These are phyloP conservation scores for Juglanconis sp. DNA, from an alignment of 2,329 filamentous ascomycete species.

Conservation along the genomic window DNA sequence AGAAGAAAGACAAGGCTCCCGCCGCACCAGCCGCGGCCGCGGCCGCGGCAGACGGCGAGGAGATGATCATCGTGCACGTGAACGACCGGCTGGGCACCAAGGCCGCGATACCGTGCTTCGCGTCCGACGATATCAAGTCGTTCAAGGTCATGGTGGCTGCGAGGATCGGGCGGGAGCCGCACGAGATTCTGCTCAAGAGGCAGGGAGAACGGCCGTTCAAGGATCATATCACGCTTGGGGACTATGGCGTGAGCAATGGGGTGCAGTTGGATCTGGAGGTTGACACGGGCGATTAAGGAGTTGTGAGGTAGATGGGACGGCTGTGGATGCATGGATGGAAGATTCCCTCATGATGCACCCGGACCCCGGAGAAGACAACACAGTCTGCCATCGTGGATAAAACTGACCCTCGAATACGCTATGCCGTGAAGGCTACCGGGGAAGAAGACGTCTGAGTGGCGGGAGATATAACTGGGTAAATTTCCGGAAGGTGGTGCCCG, in stretches of 20 bases:
- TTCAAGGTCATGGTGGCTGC: slow-evolving; percentile 92
- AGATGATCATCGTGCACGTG: slow-evolving; percentile 91
- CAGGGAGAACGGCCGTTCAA: slow-evolving; percentile 94
- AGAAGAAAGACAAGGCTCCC: slow-evolving; percentile 30
- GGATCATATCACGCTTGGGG: slow-evolving; percentile 79
- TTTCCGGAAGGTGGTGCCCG: too few species aligned
- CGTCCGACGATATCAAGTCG: slow-evolving; percentile 76
- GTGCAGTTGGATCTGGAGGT: slow-evolving; percentile 66
- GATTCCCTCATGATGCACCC: neutral
- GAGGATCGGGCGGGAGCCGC: slow-evolving; percentile 80
- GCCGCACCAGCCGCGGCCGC: slow-evolving; percentile 26
- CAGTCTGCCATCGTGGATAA: too few species aligned
- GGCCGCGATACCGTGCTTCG: slow-evolving; percentile 84
- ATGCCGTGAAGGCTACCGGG: too few species aligned
- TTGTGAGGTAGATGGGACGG: neutral
- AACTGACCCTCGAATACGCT: too few species aligned
- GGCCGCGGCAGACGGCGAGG: slow-evolving; percentile 45
- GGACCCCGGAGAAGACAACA: neutral
- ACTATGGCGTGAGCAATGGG: slow-evolving; percentile 92
- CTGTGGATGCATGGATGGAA: too few species aligned
- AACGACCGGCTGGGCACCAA: slow-evolving; percentile 98
- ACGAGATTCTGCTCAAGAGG: slow-evolving; percentile 87
- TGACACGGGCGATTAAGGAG: slow-evolving; percentile 54
- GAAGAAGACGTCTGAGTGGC: too few species aligned
- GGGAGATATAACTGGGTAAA: too few species aligned